Percentiles rank a stretch among this genome's conserved stretches.
Conservation (phyloP, 768 basidiomycete genomes). For the Mycena chlorophos region DNA sequence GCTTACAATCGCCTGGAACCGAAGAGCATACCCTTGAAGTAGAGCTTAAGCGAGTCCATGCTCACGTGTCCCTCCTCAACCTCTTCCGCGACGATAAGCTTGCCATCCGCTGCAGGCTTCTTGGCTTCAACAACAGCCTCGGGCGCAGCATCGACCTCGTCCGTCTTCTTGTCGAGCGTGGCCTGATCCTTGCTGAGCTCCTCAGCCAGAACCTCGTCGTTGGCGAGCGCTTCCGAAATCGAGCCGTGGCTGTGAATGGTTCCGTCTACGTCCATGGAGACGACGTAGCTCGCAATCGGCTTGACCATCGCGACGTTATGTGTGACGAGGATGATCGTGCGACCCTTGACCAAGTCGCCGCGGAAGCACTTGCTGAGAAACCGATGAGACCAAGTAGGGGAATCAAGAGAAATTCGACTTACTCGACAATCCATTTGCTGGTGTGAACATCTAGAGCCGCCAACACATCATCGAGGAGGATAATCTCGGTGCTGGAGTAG, state of each 20-base stretch:
- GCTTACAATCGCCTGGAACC: too few species aligned
- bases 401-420: background rate
- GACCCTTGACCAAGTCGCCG: conserved; percentile 41
- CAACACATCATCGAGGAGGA: conserved; percentile 48
- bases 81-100: conserved; percentile 67
- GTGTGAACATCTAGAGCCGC: conserved; percentile 49
- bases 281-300: conserved; percentile 46
- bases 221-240: conserved; percentile 40
- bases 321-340: conserved; percentile 51
- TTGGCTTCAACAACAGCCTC: too few species aligned
- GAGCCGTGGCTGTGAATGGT: conserved; percentile 45
- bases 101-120: conserved; percentile 45
- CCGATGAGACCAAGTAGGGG: background rate
- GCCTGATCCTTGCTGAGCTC: conserved; percentile 47
- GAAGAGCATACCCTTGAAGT: conserved; percentile 23
- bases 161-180: conserved; percentile 17
- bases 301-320: conserved; percentile 49
- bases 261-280: conserved; percentile 48
- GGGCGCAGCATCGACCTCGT: conserved; percentile 23
- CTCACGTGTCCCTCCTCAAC: conserved; percentile 59
- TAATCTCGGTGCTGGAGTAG: conserved; percentile 41
- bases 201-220: conserved; percentile 42
- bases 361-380: conserved; percentile 40
- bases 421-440: conserved; percentile 51
- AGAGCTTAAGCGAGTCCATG: conserved; percentile 38